These are phyloP conservation scores for Gossypium schwendimanii DNA, from an alignment of 441 rosid species.

Conservation along the genomic window DNA sequence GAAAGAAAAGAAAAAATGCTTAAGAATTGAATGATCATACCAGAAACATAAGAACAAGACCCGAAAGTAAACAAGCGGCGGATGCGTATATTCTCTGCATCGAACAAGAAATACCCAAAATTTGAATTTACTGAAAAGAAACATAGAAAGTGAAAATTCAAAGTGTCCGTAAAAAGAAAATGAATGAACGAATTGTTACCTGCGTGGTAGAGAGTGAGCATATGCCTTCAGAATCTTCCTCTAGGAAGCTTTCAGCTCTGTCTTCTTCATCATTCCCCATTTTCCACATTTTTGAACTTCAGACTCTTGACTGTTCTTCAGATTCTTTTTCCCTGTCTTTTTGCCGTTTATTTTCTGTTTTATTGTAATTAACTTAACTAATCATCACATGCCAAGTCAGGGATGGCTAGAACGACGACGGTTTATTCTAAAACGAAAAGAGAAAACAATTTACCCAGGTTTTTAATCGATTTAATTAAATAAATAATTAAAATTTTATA, in stretches of 20 bases:
- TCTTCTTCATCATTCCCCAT: constrained; percentile 44
- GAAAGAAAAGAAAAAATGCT: background rate
- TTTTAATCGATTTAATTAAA: too few species aligned
- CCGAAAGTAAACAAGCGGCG: constrained; percentile 53
- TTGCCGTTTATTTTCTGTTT: background rate
- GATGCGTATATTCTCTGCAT: constrained; percentile 66
- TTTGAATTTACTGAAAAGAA: background rate
- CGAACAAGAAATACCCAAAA: constrained; percentile 13
- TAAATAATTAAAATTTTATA: too few species aligned
- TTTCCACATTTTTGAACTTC: constrained; percentile 37
- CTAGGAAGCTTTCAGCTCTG: constrained; percentile 37
- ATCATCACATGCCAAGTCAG: background rate
- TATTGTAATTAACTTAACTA: background rate
- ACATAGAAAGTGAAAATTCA: background rate
- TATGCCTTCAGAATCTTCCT: constrained; percentile 55
- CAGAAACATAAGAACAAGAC: constrained; percentile 55
- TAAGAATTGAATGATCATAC: constrained; percentile 21
- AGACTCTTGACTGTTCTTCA: background rate
- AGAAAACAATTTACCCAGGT: too few species aligned
- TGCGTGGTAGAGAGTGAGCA: constrained; percentile 61
- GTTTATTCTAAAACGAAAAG: background rate
- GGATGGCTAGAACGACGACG: background rate
- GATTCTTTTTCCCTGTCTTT: background rate
- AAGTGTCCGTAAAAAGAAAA: background rate
- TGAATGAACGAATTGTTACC: constrained; percentile 24